Evolutionary conservation across 345 rosid species (phyloP).

Genomic region (Theobroma cacao): DNA sequence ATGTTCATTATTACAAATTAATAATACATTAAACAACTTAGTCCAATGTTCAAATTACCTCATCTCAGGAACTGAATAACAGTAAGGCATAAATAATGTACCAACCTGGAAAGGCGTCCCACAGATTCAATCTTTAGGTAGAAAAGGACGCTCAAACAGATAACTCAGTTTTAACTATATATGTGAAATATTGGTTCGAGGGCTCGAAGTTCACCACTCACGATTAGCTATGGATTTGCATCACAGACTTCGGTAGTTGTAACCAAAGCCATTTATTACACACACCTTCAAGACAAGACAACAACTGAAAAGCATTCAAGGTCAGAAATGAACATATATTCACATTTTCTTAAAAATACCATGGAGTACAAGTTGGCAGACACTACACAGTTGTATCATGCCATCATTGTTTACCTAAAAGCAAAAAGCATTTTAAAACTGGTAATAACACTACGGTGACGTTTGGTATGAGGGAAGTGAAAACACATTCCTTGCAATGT

Average conservation of each 20-base stretch:
- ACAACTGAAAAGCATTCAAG: not conserved
- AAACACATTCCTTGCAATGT: no score
- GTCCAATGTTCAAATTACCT: constrained; percentile 4
- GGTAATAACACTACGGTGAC: not conserved
- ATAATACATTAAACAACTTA: constrained; percentile 1
- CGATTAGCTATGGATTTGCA: constrained; percentile 70
- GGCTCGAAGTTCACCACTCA: constrained; percentile 74
- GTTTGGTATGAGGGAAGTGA: no score
- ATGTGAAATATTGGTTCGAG: constrained; percentile 69
- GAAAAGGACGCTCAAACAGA: constrained; percentile 34
- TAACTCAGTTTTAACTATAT: constrained; percentile 55
- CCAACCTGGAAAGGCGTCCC: not conserved
- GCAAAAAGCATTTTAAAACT: not conserved
- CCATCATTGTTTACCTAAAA: not conserved
- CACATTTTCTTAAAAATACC: not conserved
- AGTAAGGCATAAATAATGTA: not conserved
- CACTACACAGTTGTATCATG: not conserved
- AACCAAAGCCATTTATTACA: constrained; percentile 62
- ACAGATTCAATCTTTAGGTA: not conserved
- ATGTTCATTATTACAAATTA: not conserved
- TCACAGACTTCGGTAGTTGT: constrained; percentile 88
- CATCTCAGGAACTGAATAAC: not conserved
- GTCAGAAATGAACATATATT: not conserved
- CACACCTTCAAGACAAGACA: constrained; percentile 8
- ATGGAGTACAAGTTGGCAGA: not conserved